Evolutionary conservation across 2,329 filamentous ascomycete genomes (phyloP), one percentile per base, ranked within the genome.

Genomic region (Talaromyces piceae): DNA sequence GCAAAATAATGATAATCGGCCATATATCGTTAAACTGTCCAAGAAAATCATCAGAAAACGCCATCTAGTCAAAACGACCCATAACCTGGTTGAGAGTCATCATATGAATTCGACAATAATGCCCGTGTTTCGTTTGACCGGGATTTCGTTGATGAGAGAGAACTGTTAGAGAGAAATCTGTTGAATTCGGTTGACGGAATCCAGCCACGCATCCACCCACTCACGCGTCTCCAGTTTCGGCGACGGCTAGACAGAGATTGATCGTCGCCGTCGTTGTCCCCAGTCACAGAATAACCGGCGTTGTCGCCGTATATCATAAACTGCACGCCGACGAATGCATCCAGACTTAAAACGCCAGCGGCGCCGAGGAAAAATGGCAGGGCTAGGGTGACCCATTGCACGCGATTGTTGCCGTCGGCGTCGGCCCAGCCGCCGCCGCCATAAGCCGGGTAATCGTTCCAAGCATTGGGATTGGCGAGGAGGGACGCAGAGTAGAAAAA

Each of bases 151-250:
- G 47, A 41, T 45, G 18, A n/a, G n/a, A n/a, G 41, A 13, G 51
- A 53, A 26, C 27, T 43, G 62, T 25, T 62, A 59, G 27, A 70
- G 68, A 18, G 68, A 67, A 23, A 75, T 67, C 16, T 49, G 27
- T 49, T 49, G n/a, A 46, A 41, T n/a, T 52, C 53, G 8, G 49
- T 46, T n/a, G 72, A 72, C 49, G 82, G 82, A 30, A 83, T 76
- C 82, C 81, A 84, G 2, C 81, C 81, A 53, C 81, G 73, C 80
- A 84, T 83, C 80, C 80, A 84, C 8, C 81, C 81, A 51, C 72
- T 79, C 5, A 83, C 80, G 25, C 73, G 69, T 37, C 73, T 70
- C 81, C 80, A 84, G 47, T 73, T 71, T 51, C 64, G 67, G 20
- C 67, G 65, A 3, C 73, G 63, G 4, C 41, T 43, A 54, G 67